Conservation (phyloP, 2,329 filamentous ascomycete species). For the Beauveria pseudobassiana region DNA sequence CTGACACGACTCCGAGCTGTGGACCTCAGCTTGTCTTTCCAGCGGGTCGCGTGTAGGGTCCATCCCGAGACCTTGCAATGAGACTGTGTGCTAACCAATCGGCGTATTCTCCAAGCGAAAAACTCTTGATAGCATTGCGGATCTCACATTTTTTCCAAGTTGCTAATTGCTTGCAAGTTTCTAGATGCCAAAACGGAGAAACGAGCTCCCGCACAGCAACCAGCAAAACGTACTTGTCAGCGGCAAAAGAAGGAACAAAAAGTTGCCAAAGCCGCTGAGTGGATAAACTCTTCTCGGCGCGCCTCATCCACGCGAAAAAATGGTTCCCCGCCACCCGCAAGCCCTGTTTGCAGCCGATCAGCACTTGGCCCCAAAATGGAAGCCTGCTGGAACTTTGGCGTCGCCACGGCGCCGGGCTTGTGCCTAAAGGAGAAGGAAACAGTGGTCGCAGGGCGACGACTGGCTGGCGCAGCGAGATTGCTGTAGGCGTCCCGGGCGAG, state of each 20-base stretch:
- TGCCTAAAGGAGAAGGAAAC: slow-evolving; percentile 9
- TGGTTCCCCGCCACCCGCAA: slow-evolving; percentile 7
- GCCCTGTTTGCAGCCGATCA: slow-evolving; percentile 5
- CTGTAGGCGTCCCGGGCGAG: not conserved
- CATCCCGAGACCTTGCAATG: not conserved
- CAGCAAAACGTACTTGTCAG: not conserved
- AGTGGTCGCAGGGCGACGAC: not conserved
- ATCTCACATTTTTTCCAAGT: not conserved
- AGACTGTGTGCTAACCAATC: too few relatives aligned
- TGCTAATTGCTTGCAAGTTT: too few relatives aligned
- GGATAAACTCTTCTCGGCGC: not conserved
- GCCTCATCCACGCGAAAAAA: not conserved
- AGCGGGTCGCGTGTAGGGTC: slow-evolving; percentile 4
- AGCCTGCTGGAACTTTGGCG: slow-evolving; percentile 5
- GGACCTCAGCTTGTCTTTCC: not conserved
- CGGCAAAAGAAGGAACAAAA: not conserved
- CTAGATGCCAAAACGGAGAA: not conserved
- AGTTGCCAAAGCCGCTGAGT: not conserved
- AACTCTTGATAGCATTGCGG: too few relatives aligned
- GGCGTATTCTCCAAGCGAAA: too few relatives aligned
- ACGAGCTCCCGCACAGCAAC: not conserved
- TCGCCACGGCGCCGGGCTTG: slow-evolving; percentile 9
- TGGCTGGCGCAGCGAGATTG: not conserved
- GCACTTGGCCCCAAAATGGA: slow-evolving; percentile 8
- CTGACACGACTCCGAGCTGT: slow-evolving; percentile 2